These are phyloP conservation scores for Coix lacrymajobi DNA, from an alignment of 176 grass and related monocot genomes.

Conservation along the genomic window DNA sequence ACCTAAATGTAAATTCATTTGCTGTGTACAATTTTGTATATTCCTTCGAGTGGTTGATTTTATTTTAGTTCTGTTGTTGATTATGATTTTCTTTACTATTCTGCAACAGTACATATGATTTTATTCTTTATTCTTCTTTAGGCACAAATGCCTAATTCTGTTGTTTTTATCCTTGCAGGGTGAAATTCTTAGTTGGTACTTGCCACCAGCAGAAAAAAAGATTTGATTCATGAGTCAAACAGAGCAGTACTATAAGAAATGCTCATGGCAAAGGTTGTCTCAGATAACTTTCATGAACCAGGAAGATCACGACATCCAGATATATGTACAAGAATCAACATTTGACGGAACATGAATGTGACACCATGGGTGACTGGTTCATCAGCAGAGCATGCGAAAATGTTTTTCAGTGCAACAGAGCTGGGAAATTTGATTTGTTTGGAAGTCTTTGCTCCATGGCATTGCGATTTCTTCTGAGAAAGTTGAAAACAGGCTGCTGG, in stretches of 20 bases:
- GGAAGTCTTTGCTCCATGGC: neutral
- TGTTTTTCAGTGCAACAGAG: neutral
- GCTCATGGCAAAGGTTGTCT: slow-evolving; percentile 1
- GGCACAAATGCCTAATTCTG: slow-evolving; percentile 7
- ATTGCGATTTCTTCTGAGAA: neutral
- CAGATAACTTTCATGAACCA: neutral
- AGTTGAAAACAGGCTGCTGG: neutral
- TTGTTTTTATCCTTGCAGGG: slow-evolving; percentile 22
- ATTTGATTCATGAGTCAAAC: slow-evolving; percentile 15
- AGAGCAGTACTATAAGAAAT: slow-evolving; percentile 1
- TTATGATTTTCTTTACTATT: neutral
- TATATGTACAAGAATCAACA: neutral
- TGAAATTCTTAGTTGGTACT: neutral
- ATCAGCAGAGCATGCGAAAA: slow-evolving; percentile 4
- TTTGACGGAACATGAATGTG: slow-evolving; percentile 1
- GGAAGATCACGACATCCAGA: neutral
- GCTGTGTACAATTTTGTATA: neutral
- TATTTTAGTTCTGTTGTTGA: neutral
- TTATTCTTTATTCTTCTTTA: neutral
- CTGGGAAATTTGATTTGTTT: neutral
- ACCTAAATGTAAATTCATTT: neutral
- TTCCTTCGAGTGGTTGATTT: neutral
- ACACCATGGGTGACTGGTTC: neutral
- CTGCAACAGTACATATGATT: neutral
- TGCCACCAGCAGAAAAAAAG: neutral